Conservation (phyloP, 1,284 basidiomycete genomes). For the Ganoderma resinaceum region DNA sequence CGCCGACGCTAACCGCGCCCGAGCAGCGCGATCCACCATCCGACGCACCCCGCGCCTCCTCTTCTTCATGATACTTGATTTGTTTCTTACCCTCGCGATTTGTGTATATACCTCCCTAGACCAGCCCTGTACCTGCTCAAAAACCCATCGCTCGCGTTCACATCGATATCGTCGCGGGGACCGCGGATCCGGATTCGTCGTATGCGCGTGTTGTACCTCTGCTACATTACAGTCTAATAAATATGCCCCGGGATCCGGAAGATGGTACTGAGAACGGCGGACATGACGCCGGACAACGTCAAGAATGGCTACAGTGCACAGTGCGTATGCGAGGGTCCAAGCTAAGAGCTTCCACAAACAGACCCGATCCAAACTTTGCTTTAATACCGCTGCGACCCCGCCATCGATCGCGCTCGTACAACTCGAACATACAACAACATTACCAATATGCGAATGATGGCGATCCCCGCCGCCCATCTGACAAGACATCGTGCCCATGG, state of each 20-base stretch:
- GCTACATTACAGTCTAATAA: slow-evolving; percentile 19
- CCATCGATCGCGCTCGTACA: slow-evolving; percentile 8
- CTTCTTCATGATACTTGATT: background rate
- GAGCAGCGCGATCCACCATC: background rate
- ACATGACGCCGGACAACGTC: background rate
- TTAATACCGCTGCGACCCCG: background rate
- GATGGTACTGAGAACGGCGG: background rate
- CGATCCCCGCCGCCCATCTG: background rate
- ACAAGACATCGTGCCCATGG: background rate
- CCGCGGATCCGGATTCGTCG: background rate
- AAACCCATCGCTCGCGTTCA: background rate
- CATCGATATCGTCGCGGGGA: background rate
- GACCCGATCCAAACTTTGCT: background rate
- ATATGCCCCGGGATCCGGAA: slow-evolving; percentile 9
- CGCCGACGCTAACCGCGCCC: background rate
- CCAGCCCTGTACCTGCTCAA: background rate
- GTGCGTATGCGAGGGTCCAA: background rate
- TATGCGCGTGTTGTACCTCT: slow-evolving; percentile 12
- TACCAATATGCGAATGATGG: background rate
- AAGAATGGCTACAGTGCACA: slow-evolving; percentile 10
- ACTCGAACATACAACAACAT: slow-evolving; percentile 7
- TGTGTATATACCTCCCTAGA: slow-evolving; percentile 5
- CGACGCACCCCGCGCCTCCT: background rate
- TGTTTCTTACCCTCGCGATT: background rate
- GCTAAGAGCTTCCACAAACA: background rate